Conservation (phyloP, 2,329 filamentous ascomycete genomes). For the Huntiella abstrusa region DNA sequence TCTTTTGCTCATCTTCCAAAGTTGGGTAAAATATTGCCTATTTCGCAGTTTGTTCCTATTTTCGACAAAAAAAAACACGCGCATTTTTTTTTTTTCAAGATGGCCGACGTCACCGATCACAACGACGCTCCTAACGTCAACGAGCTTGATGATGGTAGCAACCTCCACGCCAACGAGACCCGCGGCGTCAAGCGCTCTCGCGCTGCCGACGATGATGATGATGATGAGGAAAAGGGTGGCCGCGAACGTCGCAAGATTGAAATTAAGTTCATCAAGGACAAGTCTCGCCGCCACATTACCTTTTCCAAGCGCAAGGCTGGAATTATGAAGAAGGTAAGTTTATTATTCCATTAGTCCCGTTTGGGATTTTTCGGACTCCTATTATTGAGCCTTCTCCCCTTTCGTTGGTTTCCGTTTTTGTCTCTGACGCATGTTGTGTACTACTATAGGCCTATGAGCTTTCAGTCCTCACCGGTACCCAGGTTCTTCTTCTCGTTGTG, state of each 20-base stretch:
- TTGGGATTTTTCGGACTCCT: background rate
- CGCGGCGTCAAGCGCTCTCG: slow-evolving; percentile 83
- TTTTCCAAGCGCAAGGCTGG: slow-evolving; percentile 99
- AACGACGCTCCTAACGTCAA: slow-evolving; percentile 58
- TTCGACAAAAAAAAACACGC: slow-evolving; percentile 1
- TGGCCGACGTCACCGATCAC: slow-evolving; percentile 67
- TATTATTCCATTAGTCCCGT: too few relatives aligned
- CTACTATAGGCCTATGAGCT: slow-evolving; percentile 73
- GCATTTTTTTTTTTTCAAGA: slow-evolving; percentile 19
- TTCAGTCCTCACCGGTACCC: slow-evolving; percentile 91
- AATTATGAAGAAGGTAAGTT: slow-evolving; percentile 97
- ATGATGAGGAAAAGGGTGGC: slow-evolving; percentile 92
- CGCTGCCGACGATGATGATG: slow-evolving; percentile 81
- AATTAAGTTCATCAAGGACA: slow-evolving; percentile 99
- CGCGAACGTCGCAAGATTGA: slow-evolving; percentile 99
- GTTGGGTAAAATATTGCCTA: background rate
- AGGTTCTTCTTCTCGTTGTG: slow-evolving; percentile 88
- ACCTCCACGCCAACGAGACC: slow-evolving; percentile 43
- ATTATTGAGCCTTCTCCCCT: background rate
- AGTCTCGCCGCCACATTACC: slow-evolving; percentile 97
- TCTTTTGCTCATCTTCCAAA: background rate
- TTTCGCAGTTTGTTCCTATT: background rate
- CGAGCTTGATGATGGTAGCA: slow-evolving; percentile 53
- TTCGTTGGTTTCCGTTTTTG: background rate
- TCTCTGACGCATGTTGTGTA: background rate